Conservation (phyloP, 2,329 filamentous ascomycete species). For the Aspergillus nomiae region DNA sequence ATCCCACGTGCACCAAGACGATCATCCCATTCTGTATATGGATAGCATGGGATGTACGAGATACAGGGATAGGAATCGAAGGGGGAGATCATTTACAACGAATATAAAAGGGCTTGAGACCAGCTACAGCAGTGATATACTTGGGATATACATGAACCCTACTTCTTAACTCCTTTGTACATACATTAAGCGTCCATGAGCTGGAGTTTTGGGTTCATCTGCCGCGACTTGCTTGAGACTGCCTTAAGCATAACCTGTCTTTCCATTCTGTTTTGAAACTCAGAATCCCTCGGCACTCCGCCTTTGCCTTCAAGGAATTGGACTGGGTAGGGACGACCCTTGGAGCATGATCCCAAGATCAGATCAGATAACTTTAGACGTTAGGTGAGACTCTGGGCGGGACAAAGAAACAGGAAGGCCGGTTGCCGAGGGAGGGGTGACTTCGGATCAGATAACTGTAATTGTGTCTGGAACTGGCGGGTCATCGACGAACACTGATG, state of each 20-base stretch:
- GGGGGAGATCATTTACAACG: not conserved
- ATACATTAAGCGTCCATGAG: not conserved
- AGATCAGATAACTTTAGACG: conserved; percentile 9
- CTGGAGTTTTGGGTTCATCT: not conserved
- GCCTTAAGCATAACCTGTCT: not conserved
- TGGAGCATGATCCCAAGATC: not conserved
- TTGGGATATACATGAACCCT: not conserved
- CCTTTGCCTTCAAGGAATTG: not conserved
- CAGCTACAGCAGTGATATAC: not conserved
- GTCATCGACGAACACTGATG: not conserved
- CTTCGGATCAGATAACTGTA: conserved; percentile 15
- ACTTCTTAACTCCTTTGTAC: not conserved
- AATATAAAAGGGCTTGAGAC: not conserved
- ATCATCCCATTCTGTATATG: not conserved
- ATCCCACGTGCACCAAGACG: not conserved
- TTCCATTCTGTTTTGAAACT: not conserved
- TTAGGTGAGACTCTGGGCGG: not conserved
- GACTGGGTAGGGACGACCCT: not conserved
- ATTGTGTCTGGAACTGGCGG: not conserved
- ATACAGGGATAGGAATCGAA: not conserved
- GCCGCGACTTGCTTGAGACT: not conserved
- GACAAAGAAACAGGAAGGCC: not conserved
- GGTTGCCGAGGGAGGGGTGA: not conserved
- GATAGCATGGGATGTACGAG: not conserved
- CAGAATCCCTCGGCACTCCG: not conserved